Conservation (phyloP, 768 basidiomycete genomes). For the Leccinum aurantiacum region DNA sequence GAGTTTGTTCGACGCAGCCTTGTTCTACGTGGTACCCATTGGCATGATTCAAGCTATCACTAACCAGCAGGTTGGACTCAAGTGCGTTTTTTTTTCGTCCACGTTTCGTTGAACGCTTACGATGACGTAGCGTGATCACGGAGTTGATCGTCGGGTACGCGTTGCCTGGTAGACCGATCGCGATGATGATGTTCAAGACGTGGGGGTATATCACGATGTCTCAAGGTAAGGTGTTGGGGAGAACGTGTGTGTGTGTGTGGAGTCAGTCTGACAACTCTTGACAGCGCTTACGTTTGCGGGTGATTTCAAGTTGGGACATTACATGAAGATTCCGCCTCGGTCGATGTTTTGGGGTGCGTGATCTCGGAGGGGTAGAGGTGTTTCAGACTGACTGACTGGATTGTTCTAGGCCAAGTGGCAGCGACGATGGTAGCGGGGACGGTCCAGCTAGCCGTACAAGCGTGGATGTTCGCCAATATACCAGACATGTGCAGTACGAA, state of each 20-base stretch:
- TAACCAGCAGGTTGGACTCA: slow-evolving; percentile 70
- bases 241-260: no score
- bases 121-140: slow-evolving; percentile 50
- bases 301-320: slow-evolving; percentile 79
- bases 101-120: background rate
- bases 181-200: slow-evolving; percentile 81
- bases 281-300: slow-evolving; percentile 60
- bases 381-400: background rate
- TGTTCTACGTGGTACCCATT: slow-evolving; percentile 72
- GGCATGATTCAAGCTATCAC: slow-evolving; percentile 78
- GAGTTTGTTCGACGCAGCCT: slow-evolving; percentile 25
- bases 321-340: slow-evolving; percentile 66
- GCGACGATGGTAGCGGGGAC: slow-evolving; percentile 65
- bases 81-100: slow-evolving; percentile 18
- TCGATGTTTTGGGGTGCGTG: slow-evolving; percentile 58
- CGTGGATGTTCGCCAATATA: slow-evolving; percentile 56
- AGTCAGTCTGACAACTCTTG: background rate
- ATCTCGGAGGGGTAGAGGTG: background rate
- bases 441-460: slow-evolving; percentile 64
- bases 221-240: slow-evolving; percentile 30
- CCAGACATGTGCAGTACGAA: slow-evolving; percentile 32
- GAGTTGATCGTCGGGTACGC: slow-evolving; percentile 66
- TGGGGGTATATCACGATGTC: slow-evolving; percentile 68
- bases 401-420: slow-evolving; percentile 48
- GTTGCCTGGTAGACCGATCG: slow-evolving; percentile 64